phyloP scores from a whole-genome alignment of 768 basidiomycete genomes.

The Rhizopogon roseolus region DNA sequence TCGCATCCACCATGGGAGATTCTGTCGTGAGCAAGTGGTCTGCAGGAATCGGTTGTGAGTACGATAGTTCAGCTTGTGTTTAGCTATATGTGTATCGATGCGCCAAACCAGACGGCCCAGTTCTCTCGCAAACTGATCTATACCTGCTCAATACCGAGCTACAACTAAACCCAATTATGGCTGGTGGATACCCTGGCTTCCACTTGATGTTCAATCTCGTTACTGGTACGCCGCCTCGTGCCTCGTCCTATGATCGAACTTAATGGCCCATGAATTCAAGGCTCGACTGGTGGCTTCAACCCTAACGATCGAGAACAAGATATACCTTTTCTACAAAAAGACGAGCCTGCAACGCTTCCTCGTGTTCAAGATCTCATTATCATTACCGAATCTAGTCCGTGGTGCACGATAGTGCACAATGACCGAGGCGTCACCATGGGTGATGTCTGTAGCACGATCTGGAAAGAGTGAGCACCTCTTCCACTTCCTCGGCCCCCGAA shows the following conservation, averaged over 20 bases:
- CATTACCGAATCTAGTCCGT: slow-evolving; percentile 61
- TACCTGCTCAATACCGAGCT: slow-evolving; percentile 71
- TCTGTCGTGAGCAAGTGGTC: slow-evolving; percentile 29
- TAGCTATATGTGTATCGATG: slow-evolving; percentile 46
- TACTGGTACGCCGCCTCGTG: slow-evolving; percentile 41
- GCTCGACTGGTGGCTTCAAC: slow-evolving; percentile 60
- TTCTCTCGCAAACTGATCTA: slow-evolving; percentile 75
- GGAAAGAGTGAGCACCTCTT: slow-evolving; percentile 59
- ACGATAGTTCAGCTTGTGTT: background rate
- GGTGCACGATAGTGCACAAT: slow-evolving; percentile 75
- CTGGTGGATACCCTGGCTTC: slow-evolving; percentile 41
- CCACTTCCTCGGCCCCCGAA: background rate
- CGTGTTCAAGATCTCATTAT: slow-evolving; percentile 56
- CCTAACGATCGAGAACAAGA: slow-evolving; percentile 55
- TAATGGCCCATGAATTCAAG: slow-evolving; percentile 23
- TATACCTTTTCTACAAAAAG: slow-evolving; percentile 46
- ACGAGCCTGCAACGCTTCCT: slow-evolving; percentile 68
- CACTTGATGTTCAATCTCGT: slow-evolving; percentile 70
- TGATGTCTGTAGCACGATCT: slow-evolving; percentile 69
- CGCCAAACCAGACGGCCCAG: slow-evolving; percentile 42
- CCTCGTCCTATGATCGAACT: background rate
- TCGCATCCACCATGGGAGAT: slow-evolving; percentile 24
- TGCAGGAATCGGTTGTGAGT: slow-evolving; percentile 31
- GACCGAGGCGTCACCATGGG: slow-evolving; percentile 69
- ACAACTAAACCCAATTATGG: slow-evolving; percentile 70